These are phyloP conservation scores for Didymella pomorum DNA, from an alignment of 2,329 filamentous ascomycete species.

Conservation along the genomic window DNA sequence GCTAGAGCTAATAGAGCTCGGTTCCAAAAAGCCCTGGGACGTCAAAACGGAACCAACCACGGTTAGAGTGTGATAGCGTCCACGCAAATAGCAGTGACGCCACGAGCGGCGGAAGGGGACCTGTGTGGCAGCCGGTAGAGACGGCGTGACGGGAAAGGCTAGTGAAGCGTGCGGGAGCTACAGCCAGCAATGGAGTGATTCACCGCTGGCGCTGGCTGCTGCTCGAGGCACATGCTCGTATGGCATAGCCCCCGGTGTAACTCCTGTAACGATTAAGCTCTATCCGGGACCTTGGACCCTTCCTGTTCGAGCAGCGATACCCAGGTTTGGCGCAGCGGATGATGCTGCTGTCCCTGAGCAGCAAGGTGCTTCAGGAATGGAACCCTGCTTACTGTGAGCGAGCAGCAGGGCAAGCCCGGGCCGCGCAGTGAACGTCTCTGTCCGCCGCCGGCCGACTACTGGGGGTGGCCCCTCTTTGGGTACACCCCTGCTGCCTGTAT, in stretches of 20 bases:
- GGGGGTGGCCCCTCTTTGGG: constrained; percentile 25
- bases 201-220: constrained; percentile 42
- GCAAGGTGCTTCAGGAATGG: constrained; percentile 22
- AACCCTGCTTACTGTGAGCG: constrained; percentile 24
- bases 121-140: constrained; percentile 44
- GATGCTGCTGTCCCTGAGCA: constrained; percentile 26
- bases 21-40: constrained; percentile 38
- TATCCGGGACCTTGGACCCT: constrained; percentile 36
- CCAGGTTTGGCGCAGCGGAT: constrained; percentile 25
- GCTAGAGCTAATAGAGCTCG: constrained; percentile 50
- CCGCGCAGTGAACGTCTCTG: constrained; percentile 26
- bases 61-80: constrained; percentile 32
- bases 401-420: constrained; percentile 33
- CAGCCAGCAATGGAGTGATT: constrained; percentile 40
- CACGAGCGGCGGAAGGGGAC: constrained; percentile 41
- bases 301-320: constrained; percentile 30
- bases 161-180: constrained; percentile 53
- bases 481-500: constrained; percentile 30
- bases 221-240: constrained; percentile 47
- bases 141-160: constrained; percentile 46
- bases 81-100: constrained; percentile 50
- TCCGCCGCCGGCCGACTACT: constrained; percentile 27
- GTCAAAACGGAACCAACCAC: constrained; percentile 43
- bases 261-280: constrained; percentile 42
- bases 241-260: constrained; percentile 53